These are phyloP conservation scores for Talaromyces sp. DNA, from an alignment of 2,329 filamentous ascomycete genomes.

Conservation along the genomic window DNA sequence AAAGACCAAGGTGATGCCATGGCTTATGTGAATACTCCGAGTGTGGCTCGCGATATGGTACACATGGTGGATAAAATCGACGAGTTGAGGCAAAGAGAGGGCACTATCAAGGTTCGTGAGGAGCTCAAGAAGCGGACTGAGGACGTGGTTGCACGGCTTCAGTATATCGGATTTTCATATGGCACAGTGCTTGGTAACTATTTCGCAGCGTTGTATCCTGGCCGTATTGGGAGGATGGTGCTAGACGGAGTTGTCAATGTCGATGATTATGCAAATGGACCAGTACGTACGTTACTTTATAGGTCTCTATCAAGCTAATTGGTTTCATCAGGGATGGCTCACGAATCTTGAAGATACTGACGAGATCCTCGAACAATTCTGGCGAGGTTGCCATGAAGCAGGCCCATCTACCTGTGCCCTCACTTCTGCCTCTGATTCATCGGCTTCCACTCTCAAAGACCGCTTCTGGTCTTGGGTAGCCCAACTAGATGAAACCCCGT, in stretches of 20 bases:
- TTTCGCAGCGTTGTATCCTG: neutral
- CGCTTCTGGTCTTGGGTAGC: neutral
- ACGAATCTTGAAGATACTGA: neutral
- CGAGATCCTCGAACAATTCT: neutral
- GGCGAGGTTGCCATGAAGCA: neutral
- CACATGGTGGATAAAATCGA: neutral
- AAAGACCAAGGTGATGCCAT: neutral
- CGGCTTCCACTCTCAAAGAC: neutral
- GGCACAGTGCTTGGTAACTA: neutral
- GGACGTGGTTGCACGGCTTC: neutral
- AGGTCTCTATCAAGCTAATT: neutral
- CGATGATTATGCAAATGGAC: neutral
- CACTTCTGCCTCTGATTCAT: neutral
- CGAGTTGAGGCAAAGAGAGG: neutral
- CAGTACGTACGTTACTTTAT: neutral
- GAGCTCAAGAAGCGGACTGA: neutral
- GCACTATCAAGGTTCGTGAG: neutral
- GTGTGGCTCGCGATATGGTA: neutral
- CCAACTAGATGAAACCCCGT: neutral
- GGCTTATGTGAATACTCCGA: neutral
- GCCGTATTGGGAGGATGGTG: neutral
- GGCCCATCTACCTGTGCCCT: neutral
- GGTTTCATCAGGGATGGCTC: neutral
- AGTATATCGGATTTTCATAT: neutral
- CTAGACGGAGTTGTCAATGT: neutral